A percentile compares a stretch with the other conserved stretches of the same genome.
phyloP scores from a whole-genome alignment of 1,284 basidiomycete species.

The Hemileia vastatrix region DNA sequence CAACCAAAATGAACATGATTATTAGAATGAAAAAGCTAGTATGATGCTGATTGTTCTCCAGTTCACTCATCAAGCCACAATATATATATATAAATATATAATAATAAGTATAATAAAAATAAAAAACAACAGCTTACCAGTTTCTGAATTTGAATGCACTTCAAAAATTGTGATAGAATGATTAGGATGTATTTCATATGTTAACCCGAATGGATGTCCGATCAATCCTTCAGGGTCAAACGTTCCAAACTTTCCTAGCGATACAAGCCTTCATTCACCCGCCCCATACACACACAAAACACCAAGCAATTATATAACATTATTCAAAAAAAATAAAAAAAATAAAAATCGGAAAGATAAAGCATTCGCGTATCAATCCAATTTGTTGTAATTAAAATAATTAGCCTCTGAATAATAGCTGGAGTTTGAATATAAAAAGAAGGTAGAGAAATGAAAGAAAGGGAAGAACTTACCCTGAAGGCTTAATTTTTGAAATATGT shows the following conservation, averaged over 20 bases:
- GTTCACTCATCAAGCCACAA: background rate
- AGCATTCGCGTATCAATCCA: too few relatives aligned
- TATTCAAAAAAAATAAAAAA: too few relatives aligned
- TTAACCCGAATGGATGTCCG: slow-evolving; percentile 40
- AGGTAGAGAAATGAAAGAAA: too few relatives aligned
- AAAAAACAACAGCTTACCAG: background rate
- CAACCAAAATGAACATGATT: background rate
- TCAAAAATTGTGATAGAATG: background rate
- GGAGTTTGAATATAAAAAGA: too few relatives aligned
- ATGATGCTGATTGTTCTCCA: background rate
- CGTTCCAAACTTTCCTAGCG: slow-evolving; percentile 43
- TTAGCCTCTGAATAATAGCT: too few relatives aligned
- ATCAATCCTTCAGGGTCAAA: slow-evolving; percentile 40
- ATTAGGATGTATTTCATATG: slow-evolving; percentile 35
- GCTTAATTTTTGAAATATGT: too few relatives aligned
- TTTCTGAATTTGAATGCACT: background rate
- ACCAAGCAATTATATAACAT: too few relatives aligned
- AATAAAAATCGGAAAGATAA: too few relatives aligned
- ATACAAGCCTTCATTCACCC: too few relatives aligned
- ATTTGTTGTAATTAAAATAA: too few relatives aligned
- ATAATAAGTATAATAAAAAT: background rate
- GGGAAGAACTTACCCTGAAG: too few relatives aligned
- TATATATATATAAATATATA: background rate
- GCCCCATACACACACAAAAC: too few relatives aligned
- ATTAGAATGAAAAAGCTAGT: background rate